Evolutionary conservation across 2,329 filamentous ascomycete species (phyloP).

Genomic region (Phaeosphaeria sp.): DNA sequence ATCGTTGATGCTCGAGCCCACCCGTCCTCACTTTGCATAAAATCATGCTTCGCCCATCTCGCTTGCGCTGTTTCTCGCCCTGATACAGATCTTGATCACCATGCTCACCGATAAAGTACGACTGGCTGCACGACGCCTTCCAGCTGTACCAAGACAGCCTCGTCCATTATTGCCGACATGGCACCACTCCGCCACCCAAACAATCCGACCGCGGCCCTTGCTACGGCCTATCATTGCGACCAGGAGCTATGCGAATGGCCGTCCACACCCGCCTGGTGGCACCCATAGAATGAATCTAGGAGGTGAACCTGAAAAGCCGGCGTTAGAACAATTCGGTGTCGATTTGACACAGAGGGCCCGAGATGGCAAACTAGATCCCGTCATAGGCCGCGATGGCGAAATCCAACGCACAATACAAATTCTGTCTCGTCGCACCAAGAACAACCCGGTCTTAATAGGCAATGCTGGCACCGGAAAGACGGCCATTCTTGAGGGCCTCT

Average conservation of each 20-base stretch:
- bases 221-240: conserved; percentile 51
- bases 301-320: conserved; percentile 77
- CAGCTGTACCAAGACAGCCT: conserved; percentile 20
- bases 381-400: conserved; percentile 90
- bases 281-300: conserved; percentile 94
- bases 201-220: conserved; percentile 6
- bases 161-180: conserved; percentile 29
- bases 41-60: conserved; percentile 19
- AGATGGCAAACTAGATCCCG: conserved; percentile 91
- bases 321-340: conserved; percentile 88
- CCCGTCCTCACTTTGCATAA: conserved; percentile 22
- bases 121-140: conserved; percentile 42
- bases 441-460: conserved; percentile 94
- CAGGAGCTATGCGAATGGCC: conserved; percentile 64
- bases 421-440: conserved; percentile 89
- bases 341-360: conserved; percentile 86
- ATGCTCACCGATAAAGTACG: conserved; percentile 48
- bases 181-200: conserved; percentile 25
- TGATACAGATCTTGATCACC: conserved; percentile 10
- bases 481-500: conserved; percentile 87
- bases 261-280: conserved; percentile 85
- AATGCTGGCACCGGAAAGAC: conserved; percentile 93
- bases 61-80: conserved; percentile 2
- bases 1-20: background rate
- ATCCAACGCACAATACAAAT: conserved; percentile 96